Conservation (phyloP, 306 rosid genomes). For the Phaseolus lunatus region DNA sequence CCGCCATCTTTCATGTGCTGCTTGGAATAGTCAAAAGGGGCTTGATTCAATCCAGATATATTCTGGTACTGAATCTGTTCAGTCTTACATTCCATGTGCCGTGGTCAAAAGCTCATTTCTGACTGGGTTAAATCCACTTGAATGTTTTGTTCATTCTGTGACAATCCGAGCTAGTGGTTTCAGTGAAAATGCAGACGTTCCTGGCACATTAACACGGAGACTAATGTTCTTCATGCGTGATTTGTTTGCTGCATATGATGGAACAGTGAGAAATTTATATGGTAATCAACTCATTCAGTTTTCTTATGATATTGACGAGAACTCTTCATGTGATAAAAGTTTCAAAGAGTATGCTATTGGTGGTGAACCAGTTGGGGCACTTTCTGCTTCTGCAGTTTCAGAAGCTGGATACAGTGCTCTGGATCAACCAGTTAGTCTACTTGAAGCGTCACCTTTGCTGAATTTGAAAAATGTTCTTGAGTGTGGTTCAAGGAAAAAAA, state of each 20-base stretch:
- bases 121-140: conserved; percentile 88
- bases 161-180: conserved; percentile 87
- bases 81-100: conserved; percentile 82
- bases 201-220: conserved; percentile 84
- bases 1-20: conserved; percentile 74
- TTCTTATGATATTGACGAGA: conserved; percentile 54
- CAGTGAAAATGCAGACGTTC: conserved; percentile 95
- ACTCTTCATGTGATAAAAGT: conserved; percentile 38
- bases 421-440: conserved; percentile 93
- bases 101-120: conserved; percentile 83
- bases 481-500: conserved; percentile 76
- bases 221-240: conserved; percentile 96
- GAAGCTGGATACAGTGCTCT: conserved; percentile 99
- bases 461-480: conserved; percentile 87
- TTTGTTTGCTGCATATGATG: conserved; percentile 78
- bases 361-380: conserved; percentile 86
- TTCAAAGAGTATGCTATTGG: conserved; percentile 49
- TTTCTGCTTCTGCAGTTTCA: conserved; percentile 92
- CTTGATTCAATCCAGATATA: conserved; percentile 46
- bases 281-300: conserved; percentile 86
- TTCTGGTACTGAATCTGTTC: conserved; percentile 50
- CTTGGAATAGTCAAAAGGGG: conserved; percentile 78
- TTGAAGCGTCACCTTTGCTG: conserved; percentile 89
- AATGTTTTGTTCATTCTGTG: conserved; percentile 94
- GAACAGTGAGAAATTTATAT: conserved; percentile 87